Base-by-base conservation (phyloP, 495 filamentous ascomycete species). In the Neurospora sp. region DNA sequence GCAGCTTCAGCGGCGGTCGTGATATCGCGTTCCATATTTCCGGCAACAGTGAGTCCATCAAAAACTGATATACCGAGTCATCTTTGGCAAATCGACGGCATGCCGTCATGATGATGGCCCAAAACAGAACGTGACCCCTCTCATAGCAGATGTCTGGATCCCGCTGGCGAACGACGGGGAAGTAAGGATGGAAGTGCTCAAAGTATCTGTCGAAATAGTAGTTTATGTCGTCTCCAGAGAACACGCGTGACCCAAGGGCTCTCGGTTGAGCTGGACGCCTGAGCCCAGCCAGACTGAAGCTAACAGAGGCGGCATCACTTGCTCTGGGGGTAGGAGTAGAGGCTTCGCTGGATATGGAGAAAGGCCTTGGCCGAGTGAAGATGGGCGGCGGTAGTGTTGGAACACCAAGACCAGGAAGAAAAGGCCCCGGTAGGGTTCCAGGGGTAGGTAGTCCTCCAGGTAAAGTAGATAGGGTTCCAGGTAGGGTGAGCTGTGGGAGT, bases 171-270 rank as follows among this genome's bases (percentile, higher is more conserved):
- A 84, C 74, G 31, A 85, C 79, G 41, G 84, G 84, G 72, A 85
- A 80, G 70, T 84, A 84, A 14, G 81, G 81, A 71, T 85, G 84
- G 69, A 82, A 85, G 41, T 79, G 80, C 62, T 84, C 80, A 73
- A 85, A 84, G 71, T 82, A 82, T 62, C 77, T 82, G 38, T 83
- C 79, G 74, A 84, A 85, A 69, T 85, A 85, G 71, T 83, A 84
- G 72, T 83, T 79, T 41, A 85, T 82, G 48, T 85, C 84, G 12
- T 83, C 83, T 2, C 84, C 83, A 8, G 84, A 83, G 70, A 85
- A 84, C 37, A 83, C 82, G 11, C 81, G 81, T n/a, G 83, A 84
- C 2, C 81, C 80, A 6, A 85, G 77, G 8, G 82, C 82, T 74
- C 84, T 78, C 10, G 83, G 79, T 71, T 81, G 77, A 69, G 78